Evolutionary conservation across 495 filamentous ascomycete genomes (phyloP), one percentile per base, ranked within the genome.

Genomic region (Sordaria brevicollis): DNA sequence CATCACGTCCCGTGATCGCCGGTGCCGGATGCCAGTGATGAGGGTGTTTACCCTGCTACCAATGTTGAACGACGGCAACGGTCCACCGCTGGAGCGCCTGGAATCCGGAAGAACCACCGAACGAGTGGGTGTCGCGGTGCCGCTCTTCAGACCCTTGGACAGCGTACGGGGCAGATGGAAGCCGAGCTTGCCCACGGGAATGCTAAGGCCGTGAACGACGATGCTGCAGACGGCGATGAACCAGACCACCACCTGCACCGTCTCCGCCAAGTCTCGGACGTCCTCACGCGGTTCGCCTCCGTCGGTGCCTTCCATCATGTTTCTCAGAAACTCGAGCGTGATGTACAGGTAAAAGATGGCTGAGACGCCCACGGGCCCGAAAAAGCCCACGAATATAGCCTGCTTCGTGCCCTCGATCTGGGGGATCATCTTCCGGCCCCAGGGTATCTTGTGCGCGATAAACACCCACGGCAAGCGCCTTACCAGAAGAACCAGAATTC

Each of bases 351-450:
- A 97, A 79, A 96, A 97, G 54, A 97, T 85, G 4, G 93, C 93
- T 57, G 90, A 92, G 6, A 97, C 92, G n/a, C 94, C 94, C 70
- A 98, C 94, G 11, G 93, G 94, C 0, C 94, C 94, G 73, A 97
- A 97, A 83, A 96, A 96, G 5, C 93, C 94, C 35, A 93, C 91
- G 72, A 96, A 96, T 2, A 89, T 81, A 3, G 93, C 92, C 71
- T 96, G 92, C 10, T 83, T 82, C 8, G 87, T 73, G 43, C 90
- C 86, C 70, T 93, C 89, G 66, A 96, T 92, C 76, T 96, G 93
- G 65, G 87, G 89, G 66, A 97, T 94, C 25, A 62, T 3, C 49
- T 62, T 62, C 21, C 49, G 49, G 5, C 49, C 49, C 49, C 49
- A 62, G 2, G 49, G 49, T 67, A 86, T 84, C 77, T 87, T 90